Evolutionary conservation across 495 filamentous ascomycete genomes (phyloP).

Genomic region (Bacidia gigantensis): DNA sequence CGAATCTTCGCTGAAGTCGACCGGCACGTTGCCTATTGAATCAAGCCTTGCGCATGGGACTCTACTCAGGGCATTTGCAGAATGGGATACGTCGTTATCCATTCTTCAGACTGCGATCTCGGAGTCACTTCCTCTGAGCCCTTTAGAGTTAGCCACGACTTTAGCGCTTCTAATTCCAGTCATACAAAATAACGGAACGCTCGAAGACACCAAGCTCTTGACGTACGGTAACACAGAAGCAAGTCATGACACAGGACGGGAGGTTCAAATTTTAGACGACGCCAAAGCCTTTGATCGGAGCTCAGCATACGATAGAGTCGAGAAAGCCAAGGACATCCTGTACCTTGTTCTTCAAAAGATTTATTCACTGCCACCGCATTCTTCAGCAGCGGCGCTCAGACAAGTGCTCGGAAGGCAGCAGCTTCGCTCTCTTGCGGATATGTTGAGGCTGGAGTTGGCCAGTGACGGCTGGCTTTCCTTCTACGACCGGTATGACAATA

Average conservation of each 20-base stretch:
- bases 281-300: not conserved
- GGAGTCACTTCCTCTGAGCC: slow-evolving; percentile 27
- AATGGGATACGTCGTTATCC: slow-evolving; percentile 47
- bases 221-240: slow-evolving; percentile 6
- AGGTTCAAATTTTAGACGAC: slow-evolving; percentile 2
- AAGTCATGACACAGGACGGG: not conserved
- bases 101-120: slow-evolving; percentile 41
- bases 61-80: slow-evolving; percentile 42
- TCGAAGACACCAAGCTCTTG: slow-evolving; percentile 2
- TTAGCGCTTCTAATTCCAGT: slow-evolving; percentile 22
- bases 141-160: slow-evolving; percentile 32
- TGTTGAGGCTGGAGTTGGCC: slow-evolving; percentile 52
- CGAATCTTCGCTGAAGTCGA: slow-evolving; percentile 41
- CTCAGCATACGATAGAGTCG: not conserved
- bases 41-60: slow-evolving; percentile 37
- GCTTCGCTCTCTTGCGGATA: slow-evolving; percentile 55
- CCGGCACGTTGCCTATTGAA: slow-evolving; percentile 27
- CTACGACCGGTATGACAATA: slow-evolving; percentile 21
- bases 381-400: slow-evolving; percentile 50
- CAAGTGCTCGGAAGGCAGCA: slow-evolving; percentile 51
- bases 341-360: slow-evolving; percentile 32
- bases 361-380: slow-evolving; percentile 41
- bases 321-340: not conserved
- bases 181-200: not conserved
- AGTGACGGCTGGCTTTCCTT: slow-evolving; percentile 55